Base-by-base conservation (phyloP, 495 filamentous ascomycete species). In the Aspergillus steynii region DNA sequence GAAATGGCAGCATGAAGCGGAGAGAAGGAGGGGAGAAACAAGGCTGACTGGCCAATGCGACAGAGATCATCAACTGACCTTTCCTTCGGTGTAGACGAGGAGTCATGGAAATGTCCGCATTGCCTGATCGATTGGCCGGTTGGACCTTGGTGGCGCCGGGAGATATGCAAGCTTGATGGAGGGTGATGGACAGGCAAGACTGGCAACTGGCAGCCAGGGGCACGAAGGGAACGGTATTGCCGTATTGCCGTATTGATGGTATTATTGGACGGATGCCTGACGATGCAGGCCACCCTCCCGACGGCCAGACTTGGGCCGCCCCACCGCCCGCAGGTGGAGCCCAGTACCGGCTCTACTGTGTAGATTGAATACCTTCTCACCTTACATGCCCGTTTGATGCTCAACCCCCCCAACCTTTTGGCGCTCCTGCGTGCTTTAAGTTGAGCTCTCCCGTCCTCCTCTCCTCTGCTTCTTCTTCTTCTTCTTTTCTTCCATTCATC, bases 91-190 rank as follows among this genome's bases (percentile, higher is more conserved):
- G 56, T 49, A 54, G 28, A 34, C 34, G 31, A 59, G 57, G 53
- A 29, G 56, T 60, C 37, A 50, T 42, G 42, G 49, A 59, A 55
- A 56, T 57, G 37, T 56, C 58, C 48, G 55, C 28, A 55, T 55
- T 55, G 58, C 26, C 49, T 59, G 28, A 59, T 62, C 50, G 37
- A 68, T 65, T 68, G 66, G 66, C 58, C 52, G 56, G 29, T 50
- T 37, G 47, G n/a, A 8, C n/a, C 55, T n/a, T 9, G 29, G 37
- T 50, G 55, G 55, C 52, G 50, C 58, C 55, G 55, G 58, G 57
- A 58, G 29, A 55, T 56, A 63, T 59, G 60, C 53, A 60, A 28
- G 28, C 57, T 59, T 60, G 53, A 31, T 50, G 15, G 59, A 42
- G 34, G 3, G 31, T 55, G 32, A 55, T 27, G 52, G 31, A 29